Evolutionary conservation across 2,329 filamentous ascomycete species (phyloP).

Genomic region (Botryotinia convoluta): DNA sequence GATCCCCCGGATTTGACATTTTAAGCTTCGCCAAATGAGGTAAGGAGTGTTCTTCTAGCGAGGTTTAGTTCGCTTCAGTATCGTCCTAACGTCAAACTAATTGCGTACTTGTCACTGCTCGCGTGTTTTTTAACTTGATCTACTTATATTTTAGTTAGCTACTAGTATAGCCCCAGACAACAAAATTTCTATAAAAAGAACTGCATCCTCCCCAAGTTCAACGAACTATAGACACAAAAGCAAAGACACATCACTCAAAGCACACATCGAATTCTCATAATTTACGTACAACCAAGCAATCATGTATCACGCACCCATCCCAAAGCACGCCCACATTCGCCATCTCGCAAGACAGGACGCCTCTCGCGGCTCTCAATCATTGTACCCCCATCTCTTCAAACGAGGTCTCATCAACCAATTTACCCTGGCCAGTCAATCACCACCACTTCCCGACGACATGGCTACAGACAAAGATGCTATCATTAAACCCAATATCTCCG

Average conservation of each 20-base stretch:
- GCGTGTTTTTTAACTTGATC: not conserved
- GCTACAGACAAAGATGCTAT: not conserved
- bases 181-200: not conserved
- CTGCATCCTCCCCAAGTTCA: not conserved
- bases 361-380: not conserved
- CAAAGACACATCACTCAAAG: not conserved
- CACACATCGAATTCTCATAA: not conserved
- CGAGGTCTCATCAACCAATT: not conserved
- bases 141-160: accelerated
- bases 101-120: not conserved
- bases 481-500: not conserved
- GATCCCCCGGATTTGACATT: not conserved
- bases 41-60: not conserved
- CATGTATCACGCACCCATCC: not conserved
- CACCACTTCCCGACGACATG: not conserved
- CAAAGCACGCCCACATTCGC: not conserved
- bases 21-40: not conserved
- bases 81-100: not conserved
- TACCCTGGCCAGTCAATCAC: not conserved
- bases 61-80: not conserved
- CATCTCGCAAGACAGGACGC: not conserved
- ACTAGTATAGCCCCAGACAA: not conserved
- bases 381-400: not conserved
- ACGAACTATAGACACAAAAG: not conserved
- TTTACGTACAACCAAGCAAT: not conserved